These are phyloP conservation scores for Saccharomycopsis olivae DNA, from an alignment of 805 yeast genomes.

Conservation along the genomic window DNA sequence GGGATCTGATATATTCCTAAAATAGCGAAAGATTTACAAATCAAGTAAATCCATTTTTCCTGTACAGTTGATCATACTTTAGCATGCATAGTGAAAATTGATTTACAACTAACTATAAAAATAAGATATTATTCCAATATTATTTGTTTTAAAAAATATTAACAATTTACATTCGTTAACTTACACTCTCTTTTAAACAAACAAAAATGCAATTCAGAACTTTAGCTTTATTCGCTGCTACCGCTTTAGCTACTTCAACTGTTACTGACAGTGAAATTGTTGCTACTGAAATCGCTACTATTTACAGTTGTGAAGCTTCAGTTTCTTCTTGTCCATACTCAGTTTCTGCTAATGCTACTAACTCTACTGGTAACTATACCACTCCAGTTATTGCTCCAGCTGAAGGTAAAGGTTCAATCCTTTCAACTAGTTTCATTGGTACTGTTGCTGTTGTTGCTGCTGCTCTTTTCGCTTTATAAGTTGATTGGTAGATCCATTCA, in stretches of 20 bases:
- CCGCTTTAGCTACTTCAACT: slow-evolving; percentile 21
- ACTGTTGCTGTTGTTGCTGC: slow-evolving; percentile 24
- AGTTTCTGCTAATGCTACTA: slow-evolving; percentile 8
- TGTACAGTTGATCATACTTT: too few relatives aligned
- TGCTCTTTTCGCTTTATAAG: slow-evolving; percentile 24
- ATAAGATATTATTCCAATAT: neutral
- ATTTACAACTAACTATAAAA: too few relatives aligned
- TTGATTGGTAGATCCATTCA: too few relatives aligned
- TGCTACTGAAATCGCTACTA: slow-evolving; percentile 13
- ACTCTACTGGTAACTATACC: slow-evolving; percentile 17
- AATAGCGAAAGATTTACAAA: too few relatives aligned
- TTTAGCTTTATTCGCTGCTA: slow-evolving; percentile 21
- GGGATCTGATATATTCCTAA: too few relatives aligned
- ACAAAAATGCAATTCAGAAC: slow-evolving; percentile 26
- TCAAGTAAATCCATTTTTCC: too few relatives aligned
- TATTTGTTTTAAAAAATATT: neutral
- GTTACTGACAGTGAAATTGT: slow-evolving; percentile 15
- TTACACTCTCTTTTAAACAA: slow-evolving; percentile 6
- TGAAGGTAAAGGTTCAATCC: slow-evolving; percentile 23
- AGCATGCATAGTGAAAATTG: too few relatives aligned
- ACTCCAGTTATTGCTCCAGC: slow-evolving; percentile 21
- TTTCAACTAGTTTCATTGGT: slow-evolving; percentile 21
- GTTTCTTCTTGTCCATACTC: slow-evolving; percentile 18
- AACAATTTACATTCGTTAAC: neutral
- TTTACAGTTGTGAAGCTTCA: slow-evolving; percentile 17